Conservation (phyloP, 2,329 filamentous ascomycete species). For the Penicillium palitans region DNA sequence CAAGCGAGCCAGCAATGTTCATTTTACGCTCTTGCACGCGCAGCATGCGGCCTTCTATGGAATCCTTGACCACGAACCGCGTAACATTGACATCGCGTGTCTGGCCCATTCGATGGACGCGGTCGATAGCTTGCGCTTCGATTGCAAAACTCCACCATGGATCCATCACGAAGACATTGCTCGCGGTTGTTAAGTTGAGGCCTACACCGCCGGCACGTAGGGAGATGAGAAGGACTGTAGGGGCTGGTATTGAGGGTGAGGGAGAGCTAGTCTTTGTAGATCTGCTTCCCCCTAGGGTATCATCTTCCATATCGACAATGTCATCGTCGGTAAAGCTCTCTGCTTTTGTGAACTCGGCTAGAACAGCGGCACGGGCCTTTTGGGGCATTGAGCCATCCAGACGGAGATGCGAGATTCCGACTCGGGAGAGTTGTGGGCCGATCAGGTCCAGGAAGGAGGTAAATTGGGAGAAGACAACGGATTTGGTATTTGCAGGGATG, state of each 20-base stretch:
- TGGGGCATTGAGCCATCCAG: constrained; percentile 91
- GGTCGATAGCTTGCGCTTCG: constrained; percentile 95
- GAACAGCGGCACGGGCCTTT: constrained; percentile 74
- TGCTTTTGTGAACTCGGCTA: constrained; percentile 66
- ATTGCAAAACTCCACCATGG: constrained; percentile 99
- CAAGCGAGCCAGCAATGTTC: constrained; percentile 81
- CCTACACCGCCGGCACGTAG: constrained; percentile 90
- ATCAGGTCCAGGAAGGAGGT: constrained; percentile 94
- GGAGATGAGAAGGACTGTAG: constrained; percentile 72
- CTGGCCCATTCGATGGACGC: constrained; percentile 96
- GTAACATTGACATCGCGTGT: constrained; percentile 80
- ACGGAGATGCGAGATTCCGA: constrained; percentile 76
- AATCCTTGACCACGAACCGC: constrained; percentile 84
- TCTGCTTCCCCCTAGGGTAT: constrained; percentile 15
- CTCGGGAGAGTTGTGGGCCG: constrained; percentile 71
- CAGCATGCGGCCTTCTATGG: constrained; percentile 94
- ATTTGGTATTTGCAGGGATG: constrained; percentile 73
- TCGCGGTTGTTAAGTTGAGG: constrained; percentile 85
- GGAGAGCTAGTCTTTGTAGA: not conserved
- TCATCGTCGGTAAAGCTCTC: constrained; percentile 40
- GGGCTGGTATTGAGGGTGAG: constrained; percentile 20
- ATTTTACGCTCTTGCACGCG: constrained; percentile 90
- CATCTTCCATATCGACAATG: constrained; percentile 37
- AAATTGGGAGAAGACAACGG: constrained; percentile 95
- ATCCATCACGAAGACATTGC: constrained; percentile 97